These are phyloP conservation scores for Ambrosia artemisiifolia DNA, from an alignment of 129 eudicot genomes.

Conservation along the genomic window DNA sequence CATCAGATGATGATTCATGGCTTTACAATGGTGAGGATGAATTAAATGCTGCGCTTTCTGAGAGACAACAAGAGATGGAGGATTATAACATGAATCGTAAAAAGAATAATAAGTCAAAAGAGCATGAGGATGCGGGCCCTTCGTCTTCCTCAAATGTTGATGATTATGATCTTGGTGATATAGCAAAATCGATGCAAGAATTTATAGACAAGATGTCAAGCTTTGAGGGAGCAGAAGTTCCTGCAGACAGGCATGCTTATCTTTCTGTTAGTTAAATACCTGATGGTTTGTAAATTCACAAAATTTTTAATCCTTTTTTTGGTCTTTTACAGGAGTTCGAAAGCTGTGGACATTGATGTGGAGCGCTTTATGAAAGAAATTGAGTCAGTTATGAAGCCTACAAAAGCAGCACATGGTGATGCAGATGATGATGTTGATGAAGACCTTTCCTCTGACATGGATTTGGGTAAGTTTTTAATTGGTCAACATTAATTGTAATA, in stretches of 20 bases:
- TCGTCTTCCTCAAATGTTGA: constrained; percentile 39
- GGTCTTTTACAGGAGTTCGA: constrained; percentile 35
- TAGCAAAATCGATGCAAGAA: constrained; percentile 78
- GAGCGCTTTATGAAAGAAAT: constrained; percentile 84
- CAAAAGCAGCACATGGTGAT: constrained; percentile 32
- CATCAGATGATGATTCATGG: constrained; percentile 95
- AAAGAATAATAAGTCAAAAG: constrained; percentile 60
- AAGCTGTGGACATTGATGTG: constrained; percentile 67
- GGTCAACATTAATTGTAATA: not conserved
- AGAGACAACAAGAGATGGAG: constrained; percentile 88
- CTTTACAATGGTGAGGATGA: constrained; percentile 92
- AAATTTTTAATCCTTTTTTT: not conserved
- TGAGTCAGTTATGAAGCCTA: constrained; percentile 55
- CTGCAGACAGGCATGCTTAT: constrained; percentile 52
- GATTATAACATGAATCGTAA: constrained; percentile 40
- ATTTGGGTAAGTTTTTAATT: constrained; percentile 50
- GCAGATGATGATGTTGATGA: constrained; percentile 55
- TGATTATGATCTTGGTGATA: constrained; percentile 67
- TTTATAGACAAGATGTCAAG: constrained; percentile 76
- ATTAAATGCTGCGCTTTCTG: constrained; percentile 72
- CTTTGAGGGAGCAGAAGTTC: constrained; percentile 90
- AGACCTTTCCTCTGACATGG: constrained; percentile 70
- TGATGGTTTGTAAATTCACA: not conserved
- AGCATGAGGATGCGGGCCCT: constrained; percentile 45
- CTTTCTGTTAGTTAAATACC: constrained; percentile 1